Evolutionary conservation across 2,329 filamentous ascomycete genomes (phyloP).

Genomic region (Colletotrichum musae): DNA sequence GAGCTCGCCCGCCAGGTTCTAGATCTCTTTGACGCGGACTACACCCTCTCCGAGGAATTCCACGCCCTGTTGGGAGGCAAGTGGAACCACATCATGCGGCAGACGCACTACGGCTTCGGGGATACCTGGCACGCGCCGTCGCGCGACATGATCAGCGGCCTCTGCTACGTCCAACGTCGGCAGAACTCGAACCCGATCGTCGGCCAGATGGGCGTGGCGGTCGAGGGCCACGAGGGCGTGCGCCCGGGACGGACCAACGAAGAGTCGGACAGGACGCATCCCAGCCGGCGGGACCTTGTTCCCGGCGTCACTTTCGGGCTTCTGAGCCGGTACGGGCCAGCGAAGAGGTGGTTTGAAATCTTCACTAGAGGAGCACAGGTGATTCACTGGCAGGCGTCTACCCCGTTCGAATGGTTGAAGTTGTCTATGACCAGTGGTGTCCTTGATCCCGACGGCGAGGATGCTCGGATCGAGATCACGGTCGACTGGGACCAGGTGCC

Average conservation of each 20-base stretch:
- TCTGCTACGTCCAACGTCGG: conserved; percentile 65
- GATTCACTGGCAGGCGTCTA: conserved; percentile 49
- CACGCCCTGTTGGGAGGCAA: conserved; percentile 66
- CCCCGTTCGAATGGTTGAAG: conserved; percentile 52
- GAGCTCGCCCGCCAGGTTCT: conserved; percentile 60
- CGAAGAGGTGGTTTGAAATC: conserved; percentile 52
- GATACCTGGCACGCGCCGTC: conserved; percentile 71
- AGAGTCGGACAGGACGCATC: conserved; percentile 66
- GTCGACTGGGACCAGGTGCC: conserved; percentile 56
- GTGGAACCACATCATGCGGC: conserved; percentile 70
- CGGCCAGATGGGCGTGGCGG: conserved; percentile 52
- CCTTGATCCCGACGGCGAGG: conserved; percentile 49
- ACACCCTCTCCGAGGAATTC: conserved; percentile 64
- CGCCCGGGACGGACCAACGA: conserved; percentile 61
- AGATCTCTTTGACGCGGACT: conserved; percentile 65
- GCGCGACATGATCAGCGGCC: conserved; percentile 67
- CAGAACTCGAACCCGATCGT: conserved; percentile 65
- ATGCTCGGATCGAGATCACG: conserved; percentile 49
- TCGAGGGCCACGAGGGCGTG: conserved; percentile 52
- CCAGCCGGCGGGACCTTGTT: conserved; percentile 52
- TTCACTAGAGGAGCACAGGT: conserved; percentile 51
- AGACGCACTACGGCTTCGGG: conserved; percentile 65
- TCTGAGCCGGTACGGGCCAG: conserved; percentile 50
- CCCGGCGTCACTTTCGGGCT: conserved; percentile 49
- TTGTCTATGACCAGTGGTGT: conserved; percentile 49